phyloP scores from a whole-genome alignment of 345 rosid genomes.

The Adansonia digitata region DNA sequence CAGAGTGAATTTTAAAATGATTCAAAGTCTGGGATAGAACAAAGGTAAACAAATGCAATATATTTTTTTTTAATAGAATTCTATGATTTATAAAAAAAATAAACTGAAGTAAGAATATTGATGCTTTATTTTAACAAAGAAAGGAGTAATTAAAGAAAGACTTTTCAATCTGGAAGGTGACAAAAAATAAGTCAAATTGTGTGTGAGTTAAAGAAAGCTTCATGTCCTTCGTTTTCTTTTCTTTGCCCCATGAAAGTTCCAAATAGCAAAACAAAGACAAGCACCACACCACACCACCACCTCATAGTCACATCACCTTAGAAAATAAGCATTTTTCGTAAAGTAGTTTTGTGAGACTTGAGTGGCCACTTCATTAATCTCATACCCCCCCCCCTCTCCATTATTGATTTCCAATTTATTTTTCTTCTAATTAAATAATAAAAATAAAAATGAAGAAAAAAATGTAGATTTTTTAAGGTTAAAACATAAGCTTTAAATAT shows the following conservation, averaged over 20 bases:
- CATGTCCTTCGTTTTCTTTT: not conserved
- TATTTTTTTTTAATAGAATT: not conserved
- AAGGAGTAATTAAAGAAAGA: not conserved
- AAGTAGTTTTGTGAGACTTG: not conserved
- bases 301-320: not conserved
- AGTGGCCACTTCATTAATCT: not conserved
- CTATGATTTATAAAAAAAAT: no score
- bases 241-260: slow-evolving; percentile 6
- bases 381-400: not conserved
- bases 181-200: slow-evolving; percentile 27
- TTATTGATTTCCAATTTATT: not conserved
- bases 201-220: slow-evolving; percentile 22
- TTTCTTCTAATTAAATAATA: not conserved
- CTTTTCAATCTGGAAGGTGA: not conserved
- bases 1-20: no score
- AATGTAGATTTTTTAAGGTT: not conserved
- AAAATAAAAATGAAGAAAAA: not conserved
- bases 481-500: no score
- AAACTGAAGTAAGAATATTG: no score
- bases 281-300: no score
- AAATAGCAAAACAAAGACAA: slow-evolving; percentile 5
- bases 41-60: not conserved
- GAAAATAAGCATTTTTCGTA: not conserved
- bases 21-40: no score
- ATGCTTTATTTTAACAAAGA: not conserved